Percentiles rank a stretch among this genome's conserved stretches.
These are phyloP conservation scores for Linnemannia exigua DNA, from an alignment of 192 early-diverging fungal species.

Conservation along the genomic window DNA sequence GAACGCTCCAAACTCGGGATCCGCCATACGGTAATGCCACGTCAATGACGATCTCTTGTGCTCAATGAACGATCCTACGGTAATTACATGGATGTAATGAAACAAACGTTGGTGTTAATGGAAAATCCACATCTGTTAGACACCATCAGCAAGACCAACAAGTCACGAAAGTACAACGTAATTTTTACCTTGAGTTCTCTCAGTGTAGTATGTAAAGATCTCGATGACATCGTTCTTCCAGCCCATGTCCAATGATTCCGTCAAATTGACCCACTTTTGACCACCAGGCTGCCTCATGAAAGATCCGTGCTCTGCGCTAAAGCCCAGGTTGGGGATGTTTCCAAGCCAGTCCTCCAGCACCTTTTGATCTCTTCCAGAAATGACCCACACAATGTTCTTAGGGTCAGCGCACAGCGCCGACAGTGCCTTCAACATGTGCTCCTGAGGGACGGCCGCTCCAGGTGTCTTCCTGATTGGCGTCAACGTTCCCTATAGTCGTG, in stretches of 20 bases:
- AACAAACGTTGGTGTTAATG: not conserved
- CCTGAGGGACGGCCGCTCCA: constrained; percentile 83
- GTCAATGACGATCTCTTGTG: constrained; percentile 93
- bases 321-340: constrained; percentile 78
- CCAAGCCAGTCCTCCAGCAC: constrained; percentile 91
- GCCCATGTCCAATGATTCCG: constrained; percentile 82
- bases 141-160: no score
- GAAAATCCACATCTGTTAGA: no score
- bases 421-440: constrained; percentile 85
- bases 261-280: constrained; percentile 81
- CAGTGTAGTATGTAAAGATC: constrained; percentile 95
- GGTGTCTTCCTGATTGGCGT: constrained; percentile 92
- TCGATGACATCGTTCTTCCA: constrained; percentile 96
- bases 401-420: constrained; percentile 79
- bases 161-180: no score
- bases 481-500: constrained; percentile 83
- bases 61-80: constrained; percentile 89
- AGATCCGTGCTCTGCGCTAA: constrained; percentile 95
- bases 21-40: constrained; percentile 97
- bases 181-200: constrained; percentile 89
- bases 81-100: no score
- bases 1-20: constrained; percentile 95
- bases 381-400: constrained; percentile 89
- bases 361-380: constrained; percentile 91
- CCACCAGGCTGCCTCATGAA: constrained; percentile 88